These are phyloP conservation scores for Dacryopinax primogenitus DNA, from an alignment of 768 basidiomycete genomes.

Conservation along the genomic window DNA sequence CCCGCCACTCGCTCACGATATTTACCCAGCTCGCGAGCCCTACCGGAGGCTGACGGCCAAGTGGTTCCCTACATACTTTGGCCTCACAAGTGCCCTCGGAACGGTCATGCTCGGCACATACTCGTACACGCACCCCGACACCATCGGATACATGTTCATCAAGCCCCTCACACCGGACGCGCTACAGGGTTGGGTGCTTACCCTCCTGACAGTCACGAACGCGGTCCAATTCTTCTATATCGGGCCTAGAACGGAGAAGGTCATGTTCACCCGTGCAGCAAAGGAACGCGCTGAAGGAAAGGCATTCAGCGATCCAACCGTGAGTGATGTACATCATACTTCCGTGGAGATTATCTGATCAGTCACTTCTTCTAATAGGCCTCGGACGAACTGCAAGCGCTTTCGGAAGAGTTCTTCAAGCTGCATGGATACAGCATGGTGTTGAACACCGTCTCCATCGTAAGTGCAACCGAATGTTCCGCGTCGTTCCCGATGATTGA, in stretches of 20 bases:
- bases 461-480: slow-evolving; percentile 1
- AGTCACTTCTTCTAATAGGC: slow-evolving; percentile 32
- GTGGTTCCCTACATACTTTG: slow-evolving; percentile 59
- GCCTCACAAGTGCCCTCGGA: slow-evolving; percentile 43
- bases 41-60: background rate
- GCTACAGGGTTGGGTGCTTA: slow-evolving; percentile 49
- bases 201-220: slow-evolving; percentile 37
- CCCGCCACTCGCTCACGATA: background rate
- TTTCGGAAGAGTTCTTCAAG: slow-evolving; percentile 52
- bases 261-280: slow-evolving; percentile 61
- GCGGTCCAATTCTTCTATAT: slow-evolving; percentile 53
- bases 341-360: slow-evolving; percentile 3
- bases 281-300: slow-evolving; percentile 66
- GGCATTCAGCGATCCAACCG: slow-evolving; percentile 48
- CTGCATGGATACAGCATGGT: slow-evolving; percentile 60
- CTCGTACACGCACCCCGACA: slow-evolving; percentile 46
- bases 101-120: slow-evolving; percentile 44
- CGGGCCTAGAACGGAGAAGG: slow-evolving; percentile 62
- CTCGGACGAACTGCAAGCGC: slow-evolving; percentile 52
- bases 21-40: background rate
- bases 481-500: background rate
- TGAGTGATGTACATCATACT: slow-evolving; percentile 28
- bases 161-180: slow-evolving; percentile 46
- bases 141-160: slow-evolving; percentile 33
- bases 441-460: slow-evolving; percentile 47